phyloP scores from a whole-genome alignment of 352 stramenopile species.

The Phytopythium aichiense region DNA sequence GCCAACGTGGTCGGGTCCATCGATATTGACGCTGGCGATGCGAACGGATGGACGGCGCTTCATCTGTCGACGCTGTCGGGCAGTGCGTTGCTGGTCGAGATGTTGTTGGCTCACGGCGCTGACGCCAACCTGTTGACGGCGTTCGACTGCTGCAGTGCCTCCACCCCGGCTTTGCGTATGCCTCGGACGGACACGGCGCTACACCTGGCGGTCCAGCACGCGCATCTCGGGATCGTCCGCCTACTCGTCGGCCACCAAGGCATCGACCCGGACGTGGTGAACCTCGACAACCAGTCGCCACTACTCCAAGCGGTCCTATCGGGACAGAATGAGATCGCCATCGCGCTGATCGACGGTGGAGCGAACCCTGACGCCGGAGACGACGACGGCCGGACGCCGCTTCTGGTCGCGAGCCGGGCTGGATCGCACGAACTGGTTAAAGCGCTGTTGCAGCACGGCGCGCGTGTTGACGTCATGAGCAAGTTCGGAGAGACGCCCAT shows the following conservation, averaged over 20 bases:
- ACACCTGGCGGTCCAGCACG: conserved; percentile 5
- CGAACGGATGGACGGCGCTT: conserved; percentile 3
- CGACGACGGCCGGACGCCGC: conserved; percentile 4
- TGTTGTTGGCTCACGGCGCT: background rate
- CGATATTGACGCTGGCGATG: background rate
- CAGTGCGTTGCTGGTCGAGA: background rate
- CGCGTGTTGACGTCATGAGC: conserved; percentile 5
- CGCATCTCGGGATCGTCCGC: background rate
- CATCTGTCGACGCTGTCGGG: conserved; percentile 5
- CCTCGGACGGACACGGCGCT: conserved; percentile 5
- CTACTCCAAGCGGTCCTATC: background rate
- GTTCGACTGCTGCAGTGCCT: background rate
- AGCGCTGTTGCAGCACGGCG: conserved; percentile 4
- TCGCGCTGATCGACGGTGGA: conserved; percentile 1
- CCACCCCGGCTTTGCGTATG: background rate
- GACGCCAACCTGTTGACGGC: background rate
- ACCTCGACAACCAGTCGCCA: background rate
- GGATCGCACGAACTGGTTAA: conserved; percentile 4
- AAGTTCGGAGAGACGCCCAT: conserved; percentile 5
- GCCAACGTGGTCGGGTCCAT: background rate
- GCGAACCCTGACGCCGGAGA: conserved; percentile 4
- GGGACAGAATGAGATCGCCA: conserved; percentile 2
- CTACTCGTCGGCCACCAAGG: background rate
- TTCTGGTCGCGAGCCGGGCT: background rate
- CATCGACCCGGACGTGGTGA: background rate